These are phyloP conservation scores for Aspergillus mulundensis DNA, from an alignment of 495 filamentous ascomycete genomes.

Conservation along the genomic window DNA sequence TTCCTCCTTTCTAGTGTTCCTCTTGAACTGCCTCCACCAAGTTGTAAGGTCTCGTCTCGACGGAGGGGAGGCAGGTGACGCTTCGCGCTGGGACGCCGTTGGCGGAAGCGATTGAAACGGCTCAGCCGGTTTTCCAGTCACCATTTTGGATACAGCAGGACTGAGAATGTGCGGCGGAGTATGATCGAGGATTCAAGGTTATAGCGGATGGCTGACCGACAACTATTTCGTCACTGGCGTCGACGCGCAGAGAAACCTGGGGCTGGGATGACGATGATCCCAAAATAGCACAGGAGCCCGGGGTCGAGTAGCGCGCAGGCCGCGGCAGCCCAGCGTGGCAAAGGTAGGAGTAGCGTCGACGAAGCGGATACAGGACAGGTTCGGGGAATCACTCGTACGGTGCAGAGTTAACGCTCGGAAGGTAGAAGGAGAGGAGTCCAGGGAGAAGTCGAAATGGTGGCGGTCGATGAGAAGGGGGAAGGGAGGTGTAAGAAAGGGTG, in stretches of 20 bases:
- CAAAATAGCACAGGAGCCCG: constrained; percentile 33
- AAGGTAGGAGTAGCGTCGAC: constrained; percentile 10
- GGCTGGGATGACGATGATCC: constrained; percentile 30
- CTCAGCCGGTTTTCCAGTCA: constrained; percentile 42
- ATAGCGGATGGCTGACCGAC: constrained; percentile 10
- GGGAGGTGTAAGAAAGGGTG: constrained; percentile 13
- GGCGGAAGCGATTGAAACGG: constrained; percentile 31
- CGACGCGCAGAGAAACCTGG: constrained; percentile 31
- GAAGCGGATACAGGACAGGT: constrained; percentile 1
- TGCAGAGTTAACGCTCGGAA: neutral
- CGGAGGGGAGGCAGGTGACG: constrained; percentile 53
- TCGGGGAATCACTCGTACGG: neutral
- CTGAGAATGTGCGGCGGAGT: constrained; percentile 3
- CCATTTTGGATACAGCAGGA: constrained; percentile 30
- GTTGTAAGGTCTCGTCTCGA: constrained; percentile 77
- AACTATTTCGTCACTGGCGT: constrained; percentile 34
- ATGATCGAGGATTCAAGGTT: constrained; percentile 7
- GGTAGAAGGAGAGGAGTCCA: constrained; percentile 1
- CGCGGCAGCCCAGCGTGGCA: constrained; percentile 7
- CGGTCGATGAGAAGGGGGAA: constrained; percentile 17
- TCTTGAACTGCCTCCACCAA: constrained; percentile 91
- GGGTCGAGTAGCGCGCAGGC: constrained; percentile 22
- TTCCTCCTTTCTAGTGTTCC: constrained; percentile 68
- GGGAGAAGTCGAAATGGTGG: constrained; percentile 6
- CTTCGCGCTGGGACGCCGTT: constrained; percentile 27